Evolutionary conservation across 441 rosid genomes (phyloP), one percentile per base, ranked within the genome.

Genomic region (Gossypium laxum): DNA sequence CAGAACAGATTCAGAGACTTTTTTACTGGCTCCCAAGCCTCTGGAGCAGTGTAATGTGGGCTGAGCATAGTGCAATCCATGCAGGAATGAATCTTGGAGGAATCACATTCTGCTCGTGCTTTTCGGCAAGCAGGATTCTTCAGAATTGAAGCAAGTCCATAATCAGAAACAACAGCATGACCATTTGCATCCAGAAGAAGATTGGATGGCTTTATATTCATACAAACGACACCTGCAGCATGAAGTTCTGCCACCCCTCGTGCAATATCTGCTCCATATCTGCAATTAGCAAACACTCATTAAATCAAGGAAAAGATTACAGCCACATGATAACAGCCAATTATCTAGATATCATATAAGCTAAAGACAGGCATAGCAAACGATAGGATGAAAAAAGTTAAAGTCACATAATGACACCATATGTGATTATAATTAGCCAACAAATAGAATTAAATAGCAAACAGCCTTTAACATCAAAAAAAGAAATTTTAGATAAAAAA

Each of bases 1-100:
- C 98, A 92, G 80, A 95, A 95, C 51, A 89, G 83, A 80, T 90
- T 80, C 80, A 90, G 78, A 0, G 96, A 81, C 81, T 95, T 95
- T 82, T 88, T 95, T 66, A 87, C 92, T 1, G 99, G 99, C 77
- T 88, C 99, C 99, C 98, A 95, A 69, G 91, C 98, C 86, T 92
- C 99, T 50, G 99, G 98, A 26, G 99, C 96, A 69, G 94, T 86
- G 77, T 95, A 89, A 65, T 91, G 93, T n/a, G 98, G 98, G 75
- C 93, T 85, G 43, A 88, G 91, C 85, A 89, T 87, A 55, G 88
- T 79, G 77, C 96, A 89, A 76, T 95, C 99, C 87, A 91, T 85
- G 70, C 93, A 94, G 17, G 89, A 90, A 83, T 90, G 91, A 69
- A 83, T 67, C 75, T 85, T 87, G 4, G 85, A 80, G 52, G 96